Evolutionary conservation across 2,329 filamentous ascomycete genomes (phyloP).

Genomic region (Keithomyces neogunnii): DNA sequence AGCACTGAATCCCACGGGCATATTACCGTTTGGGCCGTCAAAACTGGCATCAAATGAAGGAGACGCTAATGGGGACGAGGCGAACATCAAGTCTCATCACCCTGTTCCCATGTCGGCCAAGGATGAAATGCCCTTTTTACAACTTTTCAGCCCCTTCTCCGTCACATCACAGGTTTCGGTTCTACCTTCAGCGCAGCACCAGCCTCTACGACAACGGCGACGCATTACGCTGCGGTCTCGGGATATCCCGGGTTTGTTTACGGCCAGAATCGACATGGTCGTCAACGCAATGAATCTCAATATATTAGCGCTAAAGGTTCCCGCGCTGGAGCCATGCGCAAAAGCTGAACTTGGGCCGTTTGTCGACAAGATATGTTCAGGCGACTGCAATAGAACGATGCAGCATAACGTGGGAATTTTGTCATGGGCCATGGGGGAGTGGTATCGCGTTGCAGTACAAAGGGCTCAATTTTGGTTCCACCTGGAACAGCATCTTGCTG

Average conservation of each 20-base stretch:
- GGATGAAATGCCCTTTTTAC: slow-evolving; percentile 60
- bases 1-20: slow-evolving; percentile 41
- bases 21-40: slow-evolving; percentile 41
- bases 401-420: slow-evolving; percentile 50
- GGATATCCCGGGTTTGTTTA: slow-evolving; percentile 43
- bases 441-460: slow-evolving; percentile 52
- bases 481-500: slow-evolving; percentile 38
- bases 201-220: slow-evolving; percentile 43
- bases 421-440: slow-evolving; percentile 61
- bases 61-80: slow-evolving; percentile 22
- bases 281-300: slow-evolving; percentile 45
- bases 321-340: slow-evolving; percentile 48
- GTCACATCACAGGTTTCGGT: slow-evolving; percentile 47
- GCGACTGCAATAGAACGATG: slow-evolving; percentile 33
- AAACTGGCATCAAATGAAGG: slow-evolving; percentile 14
- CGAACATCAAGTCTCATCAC: slow-evolving; percentile 51
- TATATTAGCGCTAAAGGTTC: slow-evolving; percentile 44
- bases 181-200: slow-evolving; percentile 24
- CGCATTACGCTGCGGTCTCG: slow-evolving; percentile 40
- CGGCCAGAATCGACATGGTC: slow-evolving; percentile 46
- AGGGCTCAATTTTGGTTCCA: slow-evolving; percentile 56
- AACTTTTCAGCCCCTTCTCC: slow-evolving; percentile 60
- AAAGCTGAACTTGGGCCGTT: slow-evolving; percentile 49
- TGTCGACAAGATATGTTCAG: slow-evolving; percentile 32
- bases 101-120: slow-evolving; percentile 53